phyloP scores from a whole-genome alignment of 352 stramenopile species.

The Aphanomyces euteiches region DNA sequence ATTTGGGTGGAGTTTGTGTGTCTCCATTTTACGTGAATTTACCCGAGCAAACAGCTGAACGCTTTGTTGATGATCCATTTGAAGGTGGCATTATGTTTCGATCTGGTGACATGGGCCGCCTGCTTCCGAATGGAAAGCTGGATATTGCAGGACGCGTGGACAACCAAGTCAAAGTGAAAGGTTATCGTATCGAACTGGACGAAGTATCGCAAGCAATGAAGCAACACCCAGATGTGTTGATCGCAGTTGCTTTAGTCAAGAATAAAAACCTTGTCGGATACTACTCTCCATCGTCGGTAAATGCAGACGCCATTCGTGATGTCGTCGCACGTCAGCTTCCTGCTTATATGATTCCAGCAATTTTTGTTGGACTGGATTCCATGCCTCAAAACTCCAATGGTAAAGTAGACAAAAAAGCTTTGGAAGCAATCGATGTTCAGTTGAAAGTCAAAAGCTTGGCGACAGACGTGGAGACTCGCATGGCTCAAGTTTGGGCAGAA shows the following conservation, averaged over 20 bases:
- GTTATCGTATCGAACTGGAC: constrained; percentile 91
- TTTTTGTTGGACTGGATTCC: constrained; percentile 77
- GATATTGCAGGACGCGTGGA: constrained; percentile 92
- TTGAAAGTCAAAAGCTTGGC: constrained; percentile 43
- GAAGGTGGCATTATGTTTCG: constrained; percentile 83
- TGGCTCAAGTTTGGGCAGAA: constrained; percentile 61
- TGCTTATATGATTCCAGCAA: constrained; percentile 76
- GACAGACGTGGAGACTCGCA: constrained; percentile 52
- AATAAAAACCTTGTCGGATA: constrained; percentile 90
- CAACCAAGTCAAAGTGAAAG: constrained; percentile 95
- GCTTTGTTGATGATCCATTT: constrained; percentile 68
- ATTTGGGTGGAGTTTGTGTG: constrained; percentile 63
- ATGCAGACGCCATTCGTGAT: constrained; percentile 58
- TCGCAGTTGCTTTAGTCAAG: constrained; percentile 85
- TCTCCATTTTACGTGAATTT: constrained; percentile 80
- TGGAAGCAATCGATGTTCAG: constrained; percentile 73
- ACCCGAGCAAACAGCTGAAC: constrained; percentile 71
- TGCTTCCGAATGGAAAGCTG: constrained; percentile 87
- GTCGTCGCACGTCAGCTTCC: constrained; percentile 76
- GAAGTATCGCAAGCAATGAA: constrained; percentile 88
- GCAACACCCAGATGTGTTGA: constrained; percentile 79
- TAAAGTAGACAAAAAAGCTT: constrained; percentile 88
- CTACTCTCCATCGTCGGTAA: constrained; percentile 84
- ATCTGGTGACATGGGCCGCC: constrained; percentile 88
- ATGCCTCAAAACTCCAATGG: constrained; percentile 83